These are phyloP conservation scores for Oxytropis ochrocephala DNA, from an alignment of 306 rosid species.

Conservation along the genomic window DNA sequence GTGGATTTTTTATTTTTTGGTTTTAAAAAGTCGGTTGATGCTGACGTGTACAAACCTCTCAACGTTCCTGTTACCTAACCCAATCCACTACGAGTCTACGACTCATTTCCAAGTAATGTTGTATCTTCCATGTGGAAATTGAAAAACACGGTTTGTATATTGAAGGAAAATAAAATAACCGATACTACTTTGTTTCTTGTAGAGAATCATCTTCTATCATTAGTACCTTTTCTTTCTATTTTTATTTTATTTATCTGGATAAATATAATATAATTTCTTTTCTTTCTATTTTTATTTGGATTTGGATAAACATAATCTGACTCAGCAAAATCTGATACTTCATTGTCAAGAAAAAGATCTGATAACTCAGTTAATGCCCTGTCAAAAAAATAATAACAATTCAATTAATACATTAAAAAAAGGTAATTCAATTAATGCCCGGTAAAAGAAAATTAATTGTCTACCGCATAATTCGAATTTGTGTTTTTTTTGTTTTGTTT, in stretches of 20 bases:
- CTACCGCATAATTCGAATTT: too few species aligned
- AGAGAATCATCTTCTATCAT: too few species aligned
- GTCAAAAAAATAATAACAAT: too few species aligned
- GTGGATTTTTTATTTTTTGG: neutral
- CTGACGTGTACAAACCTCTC: slow-evolving; percentile 14
- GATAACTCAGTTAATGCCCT: too few species aligned
- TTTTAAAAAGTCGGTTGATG: slow-evolving; percentile 18
- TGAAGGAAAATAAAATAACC: neutral
- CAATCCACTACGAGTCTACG: neutral
- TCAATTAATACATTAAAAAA: too few species aligned
- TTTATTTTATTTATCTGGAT: neutral
- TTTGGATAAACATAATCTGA: slow-evolving; percentile 13
- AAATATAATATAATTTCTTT: neutral
- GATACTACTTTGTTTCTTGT: neutral
- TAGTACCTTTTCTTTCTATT: too few species aligned
- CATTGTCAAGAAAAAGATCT: neutral
- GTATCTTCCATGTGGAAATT: neutral
- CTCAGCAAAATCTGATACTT: neutral
- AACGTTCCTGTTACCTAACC: slow-evolving; percentile 17
- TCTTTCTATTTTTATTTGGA: too few species aligned
- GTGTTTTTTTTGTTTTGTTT: too few species aligned
- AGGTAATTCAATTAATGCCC: too few species aligned
- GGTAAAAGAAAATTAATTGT: too few species aligned
- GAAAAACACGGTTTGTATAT: slow-evolving; percentile 7
- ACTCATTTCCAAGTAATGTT: neutral